A percentile compares a stretch with the other conserved stretches of the same genome.
phyloP scores from a whole-genome alignment of 148 eudicot species.

The Persicaria tinctoria region DNA sequence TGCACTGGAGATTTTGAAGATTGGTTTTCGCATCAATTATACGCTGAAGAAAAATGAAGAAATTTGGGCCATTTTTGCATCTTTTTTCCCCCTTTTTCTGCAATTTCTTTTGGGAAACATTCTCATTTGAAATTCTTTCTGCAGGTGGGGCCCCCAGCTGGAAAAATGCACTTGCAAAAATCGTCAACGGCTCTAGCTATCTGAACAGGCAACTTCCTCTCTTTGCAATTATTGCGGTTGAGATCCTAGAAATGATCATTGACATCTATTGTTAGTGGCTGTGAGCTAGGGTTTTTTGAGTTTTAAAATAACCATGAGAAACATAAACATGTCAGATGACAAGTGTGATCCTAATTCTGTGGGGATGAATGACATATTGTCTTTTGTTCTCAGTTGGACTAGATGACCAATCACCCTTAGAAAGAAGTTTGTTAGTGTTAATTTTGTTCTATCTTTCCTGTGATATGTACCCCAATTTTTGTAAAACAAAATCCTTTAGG shows the following conservation, averaged over 20 bases:
- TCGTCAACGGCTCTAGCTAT: conserved; percentile 81
- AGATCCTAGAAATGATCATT: neutral
- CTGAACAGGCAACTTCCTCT: conserved; percentile 62
- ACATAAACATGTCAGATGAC: neutral
- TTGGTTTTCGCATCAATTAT: neutral
- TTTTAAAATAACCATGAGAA: neutral
- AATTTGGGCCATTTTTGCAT: neutral
- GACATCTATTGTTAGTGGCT: neutral
- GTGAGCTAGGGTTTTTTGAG: neutral
- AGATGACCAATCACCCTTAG: neutral
- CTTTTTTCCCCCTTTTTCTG: too few relatives aligned
- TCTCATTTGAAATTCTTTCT: conserved; percentile 6
- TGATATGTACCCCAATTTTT: too few relatives aligned
- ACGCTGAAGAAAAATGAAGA: neutral
- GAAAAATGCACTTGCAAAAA: conserved; percentile 64
- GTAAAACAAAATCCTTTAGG: too few relatives aligned
- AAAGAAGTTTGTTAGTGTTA: too few relatives aligned
- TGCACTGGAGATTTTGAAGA: neutral
- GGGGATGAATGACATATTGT: neutral
- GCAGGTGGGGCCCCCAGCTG: conserved; percentile 87
- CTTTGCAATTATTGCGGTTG: neutral
- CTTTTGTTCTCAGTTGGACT: neutral
- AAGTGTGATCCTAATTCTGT: neutral
- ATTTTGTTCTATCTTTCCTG: too few relatives aligned
- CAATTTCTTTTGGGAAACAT: neutral